phyloP scores from a whole-genome alignment of 2,329 filamentous ascomycete species.

The Penicillium sp. region DNA sequence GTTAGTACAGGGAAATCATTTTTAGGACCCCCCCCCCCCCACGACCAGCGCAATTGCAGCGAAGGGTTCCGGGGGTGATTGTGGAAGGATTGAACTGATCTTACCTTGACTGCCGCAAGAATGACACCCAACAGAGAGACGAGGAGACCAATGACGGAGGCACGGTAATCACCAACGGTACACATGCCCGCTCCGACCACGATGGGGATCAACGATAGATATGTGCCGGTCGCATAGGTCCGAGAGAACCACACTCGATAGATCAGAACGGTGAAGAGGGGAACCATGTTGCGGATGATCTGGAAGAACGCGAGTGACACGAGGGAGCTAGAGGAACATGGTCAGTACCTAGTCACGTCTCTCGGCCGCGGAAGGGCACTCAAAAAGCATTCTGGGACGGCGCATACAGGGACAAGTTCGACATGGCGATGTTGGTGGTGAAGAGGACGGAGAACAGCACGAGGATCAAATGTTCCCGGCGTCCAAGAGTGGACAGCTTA shows the following conservation, averaged over 20 bases:
- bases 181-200: constrained; percentile 13
- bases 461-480: constrained; percentile 12
- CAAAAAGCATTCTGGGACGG: background rate
- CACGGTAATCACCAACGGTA: constrained; percentile 11
- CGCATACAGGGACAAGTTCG: constrained; percentile 12
- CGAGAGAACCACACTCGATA: constrained; percentile 12
- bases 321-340: constrained; percentile 3
- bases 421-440: constrained; percentile 13
- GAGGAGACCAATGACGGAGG: constrained; percentile 7
- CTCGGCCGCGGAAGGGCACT: too few relatives aligned
- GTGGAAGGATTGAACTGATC: too few relatives aligned
- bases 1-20: background rate
- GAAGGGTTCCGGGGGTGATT: background rate
- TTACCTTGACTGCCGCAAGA: constrained; percentile 14
- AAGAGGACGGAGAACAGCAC: constrained; percentile 13
- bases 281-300: constrained; percentile 14
- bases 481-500: constrained; percentile 7
- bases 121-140: constrained; percentile 11
- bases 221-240: constrained; percentile 9
- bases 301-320: constrained; percentile 15
- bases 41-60: too few relatives aligned
- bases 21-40: too few relatives aligned
- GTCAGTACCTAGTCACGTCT: too few relatives aligned
- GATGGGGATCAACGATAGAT: constrained; percentile 12
- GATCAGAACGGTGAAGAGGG: constrained; percentile 13